Base-by-base conservation (phyloP, 2,329 filamentous ascomycete genomes). In the Nemania sp. region DNA sequence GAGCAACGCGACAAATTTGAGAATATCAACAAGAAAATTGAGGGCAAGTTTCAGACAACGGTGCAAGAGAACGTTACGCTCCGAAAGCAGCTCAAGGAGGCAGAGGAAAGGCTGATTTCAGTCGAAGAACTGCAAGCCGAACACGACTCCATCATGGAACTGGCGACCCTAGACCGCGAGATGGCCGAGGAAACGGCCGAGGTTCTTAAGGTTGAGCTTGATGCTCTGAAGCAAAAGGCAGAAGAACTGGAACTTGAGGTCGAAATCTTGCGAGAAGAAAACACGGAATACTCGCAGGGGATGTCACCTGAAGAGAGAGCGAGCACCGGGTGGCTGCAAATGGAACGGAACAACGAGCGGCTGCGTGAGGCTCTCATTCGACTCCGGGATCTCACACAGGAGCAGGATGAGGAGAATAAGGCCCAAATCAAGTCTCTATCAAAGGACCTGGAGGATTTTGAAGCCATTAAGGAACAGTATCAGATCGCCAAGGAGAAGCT, bases 171-270 rank as follows among this genome's bases (percentile, higher is more conserved):
- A 25, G 95, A 99, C 73, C 87, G 91, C 46, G 94, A 99, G 75
- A 96, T 98, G 90, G 95, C 95, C 0, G 93, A 99, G 75, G 94
- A 97, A 76, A 92, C 88, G 45, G 89, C 91, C 0, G 95, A 98
- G 67, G 87, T 89, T 17, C 81, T 90, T 52, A 95, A 92, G 73
- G 83, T 85, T 1, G 93, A 99, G 71, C 79, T 96, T 21, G 90
- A 96, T 39, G 83, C 86, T 2, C 75, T 96, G 54, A 91, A 91
- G 70, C 79, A 85, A 59, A 92, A 88, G 71, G 78, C 87, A 1
- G 93, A 98, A 73, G 93, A 98, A 74, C 80, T 96, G 7, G 88
- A 95, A 68, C 80, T 97, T 10, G 94, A 99, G 73, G 83, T 94
- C 1, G 94, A 98, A 46, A 88, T 98, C 39, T 77, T 97, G 13